phyloP scores from a whole-genome alignment of 2,329 filamentous ascomycete genomes.

The Microcera coccophila region DNA sequence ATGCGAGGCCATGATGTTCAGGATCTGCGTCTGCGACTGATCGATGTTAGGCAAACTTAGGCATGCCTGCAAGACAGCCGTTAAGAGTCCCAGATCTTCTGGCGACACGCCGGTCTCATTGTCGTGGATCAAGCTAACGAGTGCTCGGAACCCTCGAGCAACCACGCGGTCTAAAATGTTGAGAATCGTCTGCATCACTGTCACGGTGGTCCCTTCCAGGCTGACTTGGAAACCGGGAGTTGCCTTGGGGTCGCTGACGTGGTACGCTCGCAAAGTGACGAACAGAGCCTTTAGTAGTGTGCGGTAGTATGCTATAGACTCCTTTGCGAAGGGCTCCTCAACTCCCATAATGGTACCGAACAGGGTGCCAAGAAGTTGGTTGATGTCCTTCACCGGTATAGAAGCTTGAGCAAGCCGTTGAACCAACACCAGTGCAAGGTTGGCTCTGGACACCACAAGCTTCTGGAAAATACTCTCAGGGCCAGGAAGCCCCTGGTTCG shows the following conservation, averaged over 20 bases:
- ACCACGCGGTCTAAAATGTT: constrained; percentile 79
- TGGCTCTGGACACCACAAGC: constrained; percentile 70
- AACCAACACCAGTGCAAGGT: constrained; percentile 76
- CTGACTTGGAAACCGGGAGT: constrained; percentile 30
- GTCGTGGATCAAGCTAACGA: constrained; percentile 80
- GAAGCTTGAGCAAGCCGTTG: constrained; percentile 68
- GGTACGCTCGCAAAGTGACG: constrained; percentile 69
- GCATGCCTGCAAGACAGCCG: constrained; percentile 80
- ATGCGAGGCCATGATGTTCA: constrained; percentile 66
- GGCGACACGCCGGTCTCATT: constrained; percentile 58
- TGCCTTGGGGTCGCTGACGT: constrained; percentile 31
- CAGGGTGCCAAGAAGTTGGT: constrained; percentile 48
- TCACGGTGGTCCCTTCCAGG: constrained; percentile 38
- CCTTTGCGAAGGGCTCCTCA: constrained; percentile 50
- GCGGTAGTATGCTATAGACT: constrained; percentile 69
- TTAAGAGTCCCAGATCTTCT: constrained; percentile 81
- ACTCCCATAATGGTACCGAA: constrained; percentile 51
- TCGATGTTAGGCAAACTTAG: constrained; percentile 74
- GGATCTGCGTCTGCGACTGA: constrained; percentile 65
- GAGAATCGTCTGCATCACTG: constrained; percentile 60
- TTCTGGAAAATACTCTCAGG: constrained; percentile 79
- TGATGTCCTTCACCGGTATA: constrained; percentile 47
- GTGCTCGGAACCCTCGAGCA: constrained; percentile 73
- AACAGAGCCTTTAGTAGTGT: constrained; percentile 81
- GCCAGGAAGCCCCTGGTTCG: constrained; percentile 69